Evolutionary conservation across 2,329 filamentous ascomycete genomes (phyloP), one percentile per base, ranked within the genome.

Genomic region (Penicillium brevicompactum): DNA sequence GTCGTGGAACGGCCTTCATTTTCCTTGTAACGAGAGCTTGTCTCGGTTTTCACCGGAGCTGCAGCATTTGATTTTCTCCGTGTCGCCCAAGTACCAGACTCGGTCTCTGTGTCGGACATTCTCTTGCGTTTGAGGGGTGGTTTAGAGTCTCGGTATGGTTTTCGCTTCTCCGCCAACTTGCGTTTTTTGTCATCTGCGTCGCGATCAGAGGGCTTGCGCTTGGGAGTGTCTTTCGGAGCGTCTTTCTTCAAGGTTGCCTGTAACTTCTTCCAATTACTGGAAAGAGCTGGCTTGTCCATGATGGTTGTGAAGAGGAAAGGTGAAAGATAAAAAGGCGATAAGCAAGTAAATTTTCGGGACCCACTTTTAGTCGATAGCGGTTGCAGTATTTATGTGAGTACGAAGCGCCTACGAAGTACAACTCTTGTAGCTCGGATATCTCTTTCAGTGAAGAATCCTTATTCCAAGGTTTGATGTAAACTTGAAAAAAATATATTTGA

Each of bases 71-170:
- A 90, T 89, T 14, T 84, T 84, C 67, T 85, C 81, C 32, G 83
- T 82, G 55, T 83, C 79, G 65, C 87, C 83, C 58, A 87, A 81
- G 61, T 83, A 80, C 82, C 86, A 86, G 46, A 87, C 73, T 7
- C 46, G 77, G 16, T 21, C 38, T 57, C 47, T 13, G 60, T 34
- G 8, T 73, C 66, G 10, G 64, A 57, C 72, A 75, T 74, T 42
- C 63, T 72, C 53, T 68, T 74, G 52, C 63, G 63, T 46, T 69
- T 71, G 46, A 61, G 51, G 2, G 59, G 49, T 40, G 53, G 37
- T 37, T 55, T 60, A 10, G 32, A 46, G 53, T 34, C 49, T 50
- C 51, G 53, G 46, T 58, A 53, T 49, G 51, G 51, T 43, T 56
- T 61, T 49, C 67, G 60, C n/a, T 64, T 69, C 44, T 64, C 65